Evolutionary conservation across 768 basidiomycete species (phyloP).

Genomic region (Auricularia cornea): DNA sequence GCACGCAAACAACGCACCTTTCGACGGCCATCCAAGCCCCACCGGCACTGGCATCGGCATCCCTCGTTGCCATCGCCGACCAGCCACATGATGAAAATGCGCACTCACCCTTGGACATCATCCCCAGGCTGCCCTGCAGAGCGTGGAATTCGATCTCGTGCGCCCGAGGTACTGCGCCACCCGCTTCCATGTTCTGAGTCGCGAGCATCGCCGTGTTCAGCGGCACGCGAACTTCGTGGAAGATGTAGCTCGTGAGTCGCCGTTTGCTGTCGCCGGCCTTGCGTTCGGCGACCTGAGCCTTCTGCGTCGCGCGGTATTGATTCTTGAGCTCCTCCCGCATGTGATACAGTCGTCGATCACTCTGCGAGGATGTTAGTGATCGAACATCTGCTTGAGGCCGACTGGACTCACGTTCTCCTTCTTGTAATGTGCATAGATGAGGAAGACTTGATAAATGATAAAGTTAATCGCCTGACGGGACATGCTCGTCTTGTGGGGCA

Average conservation of each 20-base stretch:
- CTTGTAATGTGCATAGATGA: constrained; percentile 9
- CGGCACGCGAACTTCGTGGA: constrained; percentile 65
- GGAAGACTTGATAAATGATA: constrained; percentile 3
- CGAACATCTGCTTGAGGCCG: neutral
- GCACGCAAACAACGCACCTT: too few relatives aligned
- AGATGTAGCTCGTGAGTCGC: constrained; percentile 41
- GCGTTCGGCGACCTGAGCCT: constrained; percentile 52
- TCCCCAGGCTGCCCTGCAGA: constrained; percentile 67
- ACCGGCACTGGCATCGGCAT: too few relatives aligned
- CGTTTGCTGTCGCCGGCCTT: constrained; percentile 75
- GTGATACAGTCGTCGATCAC: constrained; percentile 40
- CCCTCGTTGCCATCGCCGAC: too few relatives aligned
- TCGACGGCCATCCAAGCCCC: too few relatives aligned
- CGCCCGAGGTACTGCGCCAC: constrained; percentile 58
- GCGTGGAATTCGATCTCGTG: constrained; percentile 87
- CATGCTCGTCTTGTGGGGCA: neutral
- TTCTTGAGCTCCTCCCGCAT: constrained; percentile 47
- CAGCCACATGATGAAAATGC: too few relatives aligned
- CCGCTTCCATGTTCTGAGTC: constrained; percentile 87
- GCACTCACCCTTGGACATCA: constrained; percentile 74
- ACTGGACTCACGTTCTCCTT: constrained; percentile 3
- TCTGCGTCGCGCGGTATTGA: constrained; percentile 50
- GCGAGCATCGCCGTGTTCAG: constrained; percentile 77
- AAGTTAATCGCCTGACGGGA: constrained; percentile 2
- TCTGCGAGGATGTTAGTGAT: constrained; percentile 12